Base-by-base conservation (phyloP, 345 rosid genomes). In the Limnanthes douglasii region DNA sequence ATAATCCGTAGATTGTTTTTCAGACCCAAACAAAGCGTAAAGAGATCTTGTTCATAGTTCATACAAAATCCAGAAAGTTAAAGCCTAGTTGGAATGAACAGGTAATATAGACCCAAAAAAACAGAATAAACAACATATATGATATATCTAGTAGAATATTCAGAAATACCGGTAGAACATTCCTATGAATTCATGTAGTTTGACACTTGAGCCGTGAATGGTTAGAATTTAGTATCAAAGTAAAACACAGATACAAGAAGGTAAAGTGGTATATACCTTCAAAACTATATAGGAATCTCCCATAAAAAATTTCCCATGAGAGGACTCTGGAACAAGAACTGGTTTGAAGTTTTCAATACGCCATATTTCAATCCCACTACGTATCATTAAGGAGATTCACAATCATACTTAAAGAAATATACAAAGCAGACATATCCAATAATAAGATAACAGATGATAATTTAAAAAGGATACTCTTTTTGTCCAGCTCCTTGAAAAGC, bases 401-500 rank as follows among this genome's bases (percentile, higher is more conserved):
- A 43, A 24, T 34, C 8, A 40, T 24, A 34, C 21, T 39, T 18
- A 45, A n/a, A 22, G 18, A 46, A 51, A 18, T 33, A 9, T 20
- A 2, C 14, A 46, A 40, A 34, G 11, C 18, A 33, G 11, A 31
- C 19, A 11, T 31, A 26, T 30, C 20, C 35, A 33, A 48, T 22
- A 2, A 2, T 26, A 26, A 26, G 30, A 26, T 26, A 8, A 2
- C 11, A 12, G n/a, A 8, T 26, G 30, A 17, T 6, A 44, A 8
- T 13, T 15, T 5, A 21, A 59, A 11, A 62, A 75, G 85, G 85
- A 75, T 79, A 79, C 93, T 69, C 66, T 45, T 66, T 75, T 48
- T 69, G 81, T 44, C 93, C 93, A 34, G 76, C 85, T 50, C 78
- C 85, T 50, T 72, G 85, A 50, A 79, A 79, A 54, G 70, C 78